phyloP scores from a whole-genome alignment of 2,329 filamentous ascomycete genomes.

The Diplocarpon mali region DNA sequence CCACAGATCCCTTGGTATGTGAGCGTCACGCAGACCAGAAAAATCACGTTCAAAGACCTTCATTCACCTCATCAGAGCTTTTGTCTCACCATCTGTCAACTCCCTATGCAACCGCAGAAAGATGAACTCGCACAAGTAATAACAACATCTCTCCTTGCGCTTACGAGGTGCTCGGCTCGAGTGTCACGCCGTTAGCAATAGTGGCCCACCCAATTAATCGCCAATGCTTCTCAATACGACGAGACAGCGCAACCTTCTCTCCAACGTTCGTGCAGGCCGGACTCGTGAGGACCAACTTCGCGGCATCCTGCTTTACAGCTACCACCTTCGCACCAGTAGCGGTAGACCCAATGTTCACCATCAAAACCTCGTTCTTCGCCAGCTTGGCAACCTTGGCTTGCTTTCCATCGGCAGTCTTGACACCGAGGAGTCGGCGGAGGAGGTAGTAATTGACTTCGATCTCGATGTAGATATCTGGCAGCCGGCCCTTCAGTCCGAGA shows the following conservation, averaged over 20 bases:
- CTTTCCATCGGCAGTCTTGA: conserved; percentile 96
- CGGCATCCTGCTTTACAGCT: conserved; percentile 94
- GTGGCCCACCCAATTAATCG: conserved; percentile 87
- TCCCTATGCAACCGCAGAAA: conserved; percentile 4
- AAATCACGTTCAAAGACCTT: background rate
- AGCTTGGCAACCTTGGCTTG: conserved; percentile 99
- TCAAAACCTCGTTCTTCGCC: conserved; percentile 96
- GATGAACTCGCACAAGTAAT: conserved; percentile 13
- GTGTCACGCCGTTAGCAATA: conserved; percentile 26
- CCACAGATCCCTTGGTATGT: too few species aligned
- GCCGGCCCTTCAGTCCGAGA: conserved; percentile 81
- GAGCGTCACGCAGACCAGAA: background rate
- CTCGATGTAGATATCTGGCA: conserved; percentile 96
- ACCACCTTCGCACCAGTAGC: conserved; percentile 96
- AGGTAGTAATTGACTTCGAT: conserved; percentile 99
- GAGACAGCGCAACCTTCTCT: conserved; percentile 92
- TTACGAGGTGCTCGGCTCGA: conserved; percentile 26
- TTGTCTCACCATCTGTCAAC: conserved; percentile 22
- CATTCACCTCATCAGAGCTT: conserved; percentile 13
- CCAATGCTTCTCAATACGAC: conserved; percentile 99
- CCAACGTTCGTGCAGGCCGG: conserved; percentile 95
- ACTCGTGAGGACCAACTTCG: conserved; percentile 84
- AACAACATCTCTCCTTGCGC: background rate
- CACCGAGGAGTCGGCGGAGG: conserved; percentile 84
- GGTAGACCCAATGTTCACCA: conserved; percentile 99